Evolutionary conservation across 176 grass and related monocot species (phyloP).

Genomic region (Alloteropsis semialata): DNA sequence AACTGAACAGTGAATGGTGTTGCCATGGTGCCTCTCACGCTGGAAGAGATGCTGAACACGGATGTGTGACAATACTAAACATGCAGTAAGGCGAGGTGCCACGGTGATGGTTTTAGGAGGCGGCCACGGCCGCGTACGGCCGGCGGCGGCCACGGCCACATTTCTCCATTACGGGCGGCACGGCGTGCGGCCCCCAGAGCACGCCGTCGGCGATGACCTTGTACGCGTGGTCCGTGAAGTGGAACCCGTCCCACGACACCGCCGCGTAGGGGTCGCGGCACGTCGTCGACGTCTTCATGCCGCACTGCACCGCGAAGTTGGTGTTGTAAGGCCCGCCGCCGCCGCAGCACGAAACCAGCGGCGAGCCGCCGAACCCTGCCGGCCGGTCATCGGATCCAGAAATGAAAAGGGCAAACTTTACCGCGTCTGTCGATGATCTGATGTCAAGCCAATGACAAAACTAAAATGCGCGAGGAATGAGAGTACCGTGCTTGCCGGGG

Average conservation of each 20-base stretch:
- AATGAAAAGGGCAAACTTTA: not conserved
- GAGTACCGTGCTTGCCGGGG: conserved; percentile 30
- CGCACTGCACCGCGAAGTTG: conserved; percentile 12
- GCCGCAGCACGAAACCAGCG: conserved; percentile 47
- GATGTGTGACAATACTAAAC: not conserved
- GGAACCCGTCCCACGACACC: conserved; percentile 51
- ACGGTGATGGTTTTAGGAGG: no score
- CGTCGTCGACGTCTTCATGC: not conserved
- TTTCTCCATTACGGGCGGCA: conserved; percentile 20
- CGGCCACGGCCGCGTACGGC: not conserved
- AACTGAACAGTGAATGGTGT: not conserved
- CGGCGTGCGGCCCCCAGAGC: conserved; percentile 30
- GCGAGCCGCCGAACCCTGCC: conserved; percentile 18
- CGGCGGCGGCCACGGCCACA: not conserved
- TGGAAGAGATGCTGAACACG: not conserved
- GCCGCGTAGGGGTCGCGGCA: conserved; percentile 15
- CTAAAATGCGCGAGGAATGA: not conserved
- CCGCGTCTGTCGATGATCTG: no score
- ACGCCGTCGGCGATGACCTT: conserved; percentile 24
- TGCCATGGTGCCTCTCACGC: not conserved
- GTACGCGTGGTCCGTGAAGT: conserved; percentile 46
- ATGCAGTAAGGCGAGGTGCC: no score
- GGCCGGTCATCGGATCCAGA: no score
- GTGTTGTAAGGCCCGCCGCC: conserved; percentile 24
- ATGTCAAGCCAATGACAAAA: not conserved